Percentiles rank a stretch among this genome's conserved stretches.
Conservation (phyloP, 805 yeast genomes). For the Cyberlindnera lachancei region DNA sequence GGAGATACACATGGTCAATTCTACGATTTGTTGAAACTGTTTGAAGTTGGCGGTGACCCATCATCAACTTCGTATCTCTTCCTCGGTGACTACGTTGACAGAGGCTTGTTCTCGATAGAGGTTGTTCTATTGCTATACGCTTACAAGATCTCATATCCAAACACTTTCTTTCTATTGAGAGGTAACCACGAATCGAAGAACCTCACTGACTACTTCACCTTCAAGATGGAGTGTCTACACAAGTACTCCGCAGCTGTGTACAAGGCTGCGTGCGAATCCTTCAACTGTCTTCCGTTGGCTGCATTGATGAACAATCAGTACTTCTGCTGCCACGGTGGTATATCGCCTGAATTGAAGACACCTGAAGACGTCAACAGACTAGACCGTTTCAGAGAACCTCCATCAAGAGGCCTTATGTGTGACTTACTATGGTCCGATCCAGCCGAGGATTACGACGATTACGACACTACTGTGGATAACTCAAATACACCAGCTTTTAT, state of each 20-base stretch:
- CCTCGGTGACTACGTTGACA: conserved; percentile 90
- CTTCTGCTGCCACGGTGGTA: conserved; percentile 94
- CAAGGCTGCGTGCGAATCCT: conserved; percentile 67
- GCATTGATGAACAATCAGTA: conserved; percentile 92
- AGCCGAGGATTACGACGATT: conserved; percentile 76
- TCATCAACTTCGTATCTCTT: conserved; percentile 68
- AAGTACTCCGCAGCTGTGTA: conserved; percentile 65
- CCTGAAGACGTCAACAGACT: conserved; percentile 61
- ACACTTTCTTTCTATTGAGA: conserved; percentile 70
- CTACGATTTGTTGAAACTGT: conserved; percentile 80
- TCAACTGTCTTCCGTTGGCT: conserved; percentile 83
- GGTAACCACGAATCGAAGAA: conserved; percentile 96
- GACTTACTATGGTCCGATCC: conserved; percentile 97
- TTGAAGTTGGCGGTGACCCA: conserved; percentile 93
- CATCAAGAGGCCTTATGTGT: conserved; percentile 89
- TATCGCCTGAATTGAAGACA: conserved; percentile 74
- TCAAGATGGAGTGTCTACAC: conserved; percentile 82
- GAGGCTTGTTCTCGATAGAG: conserved; percentile 88
- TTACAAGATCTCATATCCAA: conserved; percentile 68
- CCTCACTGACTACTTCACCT: conserved; percentile 89
- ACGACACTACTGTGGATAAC: no score
- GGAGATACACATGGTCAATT: conserved; percentile 98
- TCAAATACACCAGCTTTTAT: conserved; percentile 40
- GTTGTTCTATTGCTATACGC: conserved; percentile 70
- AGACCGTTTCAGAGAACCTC: conserved; percentile 86